Conservation (phyloP, 768 basidiomycete species). For the Mrakia frigida region DNA sequence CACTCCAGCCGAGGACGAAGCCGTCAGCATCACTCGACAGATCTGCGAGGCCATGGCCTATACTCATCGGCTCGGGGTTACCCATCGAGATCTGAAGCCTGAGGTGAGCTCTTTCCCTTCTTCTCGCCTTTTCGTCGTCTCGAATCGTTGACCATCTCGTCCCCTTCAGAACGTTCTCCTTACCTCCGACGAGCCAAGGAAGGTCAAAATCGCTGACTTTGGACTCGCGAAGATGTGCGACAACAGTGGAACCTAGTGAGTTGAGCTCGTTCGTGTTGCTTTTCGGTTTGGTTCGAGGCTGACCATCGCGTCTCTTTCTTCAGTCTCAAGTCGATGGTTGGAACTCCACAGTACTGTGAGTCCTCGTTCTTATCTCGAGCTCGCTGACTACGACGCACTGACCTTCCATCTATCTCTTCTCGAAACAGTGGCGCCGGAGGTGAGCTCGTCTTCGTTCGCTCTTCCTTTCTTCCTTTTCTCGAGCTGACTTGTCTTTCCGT, state of each 20-base stretch:
- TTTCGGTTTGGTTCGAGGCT: slow-evolving; percentile 28
- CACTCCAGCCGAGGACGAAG: slow-evolving; percentile 45
- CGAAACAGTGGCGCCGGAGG: slow-evolving; percentile 3
- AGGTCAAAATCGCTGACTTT: slow-evolving; percentile 89
- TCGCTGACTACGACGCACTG: neutral
- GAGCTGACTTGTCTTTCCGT: neutral
- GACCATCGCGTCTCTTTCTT: neutral
- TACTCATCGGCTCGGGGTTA: slow-evolving; percentile 57
- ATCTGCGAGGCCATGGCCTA: slow-evolving; percentile 62
- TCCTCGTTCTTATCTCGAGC: neutral
- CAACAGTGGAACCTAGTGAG: slow-evolving; percentile 70
- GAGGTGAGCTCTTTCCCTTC: slow-evolving; percentile 34
- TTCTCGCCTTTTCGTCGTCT: neutral
- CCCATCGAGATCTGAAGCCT: slow-evolving; percentile 92
- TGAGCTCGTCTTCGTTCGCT: neutral
- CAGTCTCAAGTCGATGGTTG: slow-evolving; percentile 75
- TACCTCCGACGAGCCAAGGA: slow-evolving; percentile 62
- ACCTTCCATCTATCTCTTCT: neutral
- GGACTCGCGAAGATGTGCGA: slow-evolving; percentile 91
- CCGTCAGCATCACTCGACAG: slow-evolving; percentile 69
- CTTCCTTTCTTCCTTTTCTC: neutral
- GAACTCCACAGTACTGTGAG: slow-evolving; percentile 75
- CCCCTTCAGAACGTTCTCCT: slow-evolving; percentile 66
- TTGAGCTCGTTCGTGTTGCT: slow-evolving; percentile 17
- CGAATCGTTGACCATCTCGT: neutral